phyloP scores from a whole-genome alignment of 2,329 filamentous ascomycete species.

The Penicillium sp. region DNA sequence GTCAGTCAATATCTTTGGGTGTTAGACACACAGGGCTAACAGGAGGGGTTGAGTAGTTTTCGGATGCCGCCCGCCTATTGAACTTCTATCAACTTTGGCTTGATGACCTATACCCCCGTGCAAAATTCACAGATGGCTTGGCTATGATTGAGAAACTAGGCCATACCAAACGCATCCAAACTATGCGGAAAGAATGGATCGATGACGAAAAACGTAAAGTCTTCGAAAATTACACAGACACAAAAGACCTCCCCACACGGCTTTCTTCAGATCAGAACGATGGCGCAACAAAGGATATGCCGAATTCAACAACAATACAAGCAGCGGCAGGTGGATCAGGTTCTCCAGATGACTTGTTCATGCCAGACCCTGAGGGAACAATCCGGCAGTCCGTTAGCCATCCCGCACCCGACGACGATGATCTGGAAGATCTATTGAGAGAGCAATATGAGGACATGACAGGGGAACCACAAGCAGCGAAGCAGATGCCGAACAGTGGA shows the following conservation, averaged over 20 bases:
- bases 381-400: slow-evolving; percentile 10
- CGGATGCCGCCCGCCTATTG: slow-evolving; percentile 76
- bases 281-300: background rate
- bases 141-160: slow-evolving; percentile 91
- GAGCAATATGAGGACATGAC: slow-evolving; percentile 40
- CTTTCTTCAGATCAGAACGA: slow-evolving; percentile 5
- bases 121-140: slow-evolving; percentile 87
- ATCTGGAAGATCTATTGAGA: slow-evolving; percentile 56
- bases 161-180: slow-evolving; percentile 75
- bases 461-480: background rate
- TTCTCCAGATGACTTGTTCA: slow-evolving; percentile 28
- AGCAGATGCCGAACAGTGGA: background rate
- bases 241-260: background rate
- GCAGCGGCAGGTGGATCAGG: background rate
- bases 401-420: slow-evolving; percentile 44
- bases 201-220: slow-evolving; percentile 59
- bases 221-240: slow-evolving; percentile 3
- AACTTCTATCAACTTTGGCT: slow-evolving; percentile 96
- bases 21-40: background rate
- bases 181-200: slow-evolving; percentile 79
- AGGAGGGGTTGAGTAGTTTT: slow-evolving; percentile 60
- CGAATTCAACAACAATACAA: background rate
- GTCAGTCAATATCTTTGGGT: slow-evolving; percentile 42
- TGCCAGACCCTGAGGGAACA: slow-evolving; percentile 25
- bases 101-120: slow-evolving; percentile 91